phyloP scores from a whole-genome alignment of 495 filamentous ascomycete genomes.

The Jackrogersella multiformis region DNA sequence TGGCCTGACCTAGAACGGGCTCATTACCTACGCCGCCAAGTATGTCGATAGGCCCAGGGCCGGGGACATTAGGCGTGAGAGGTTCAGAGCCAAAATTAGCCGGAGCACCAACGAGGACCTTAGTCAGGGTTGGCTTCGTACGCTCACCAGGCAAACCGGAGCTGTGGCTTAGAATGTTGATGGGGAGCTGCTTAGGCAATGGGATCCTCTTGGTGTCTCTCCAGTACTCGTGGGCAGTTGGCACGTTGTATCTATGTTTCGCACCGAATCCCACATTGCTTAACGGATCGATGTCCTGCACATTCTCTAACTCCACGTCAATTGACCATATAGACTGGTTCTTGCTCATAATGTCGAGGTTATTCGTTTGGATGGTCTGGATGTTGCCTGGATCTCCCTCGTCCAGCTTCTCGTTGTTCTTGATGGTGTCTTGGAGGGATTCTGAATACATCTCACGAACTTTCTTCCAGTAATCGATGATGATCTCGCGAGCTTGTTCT shows the following conservation, averaged over 20 bases:
- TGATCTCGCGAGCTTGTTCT: too few relatives aligned
- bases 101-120: slow-evolving; percentile 33
- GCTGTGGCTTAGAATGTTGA: slow-evolving; percentile 7
- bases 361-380: slow-evolving; percentile 24
- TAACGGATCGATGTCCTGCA: neutral
- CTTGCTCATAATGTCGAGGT: slow-evolving; percentile 36
- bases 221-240: neutral
- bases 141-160: slow-evolving; percentile 32
- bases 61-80: neutral
- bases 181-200: slow-evolving; percentile 22
- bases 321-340: slow-evolving; percentile 32
- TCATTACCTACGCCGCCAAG: too few relatives aligned
- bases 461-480: neutral
- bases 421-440: neutral
- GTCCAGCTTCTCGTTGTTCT: slow-evolving; percentile 22
- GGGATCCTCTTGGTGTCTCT: slow-evolving; percentile 15
- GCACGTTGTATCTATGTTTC: neutral
- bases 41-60: neutral
- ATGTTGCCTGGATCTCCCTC: slow-evolving; percentile 20
- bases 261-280: slow-evolving; percentile 13
- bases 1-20: too few relatives aligned
- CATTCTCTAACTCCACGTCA: slow-evolving; percentile 25
- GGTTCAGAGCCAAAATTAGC: neutral
- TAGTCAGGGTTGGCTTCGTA: slow-evolving; percentile 9
- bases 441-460: neutral